phyloP scores from a whole-genome alignment of 148 eudicot species.

The Limonium bicolor region DNA sequence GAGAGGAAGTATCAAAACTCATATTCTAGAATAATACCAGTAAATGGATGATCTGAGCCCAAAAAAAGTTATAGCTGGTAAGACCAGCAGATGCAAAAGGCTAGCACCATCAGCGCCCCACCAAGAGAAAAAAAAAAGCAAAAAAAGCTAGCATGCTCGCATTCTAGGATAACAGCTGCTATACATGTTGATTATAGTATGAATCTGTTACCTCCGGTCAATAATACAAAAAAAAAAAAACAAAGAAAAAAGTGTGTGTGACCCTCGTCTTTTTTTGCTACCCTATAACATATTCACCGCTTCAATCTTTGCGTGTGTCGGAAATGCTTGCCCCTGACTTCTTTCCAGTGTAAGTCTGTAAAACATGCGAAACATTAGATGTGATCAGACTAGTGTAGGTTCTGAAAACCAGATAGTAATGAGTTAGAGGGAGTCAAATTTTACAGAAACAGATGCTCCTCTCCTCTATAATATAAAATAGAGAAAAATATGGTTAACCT shows the following conservation, averaged over 20 bases:
- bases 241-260: background rate
- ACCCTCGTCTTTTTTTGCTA: background rate
- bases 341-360: conserved; percentile 2
- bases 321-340: conserved; percentile 3
- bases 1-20: no score
- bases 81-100: no score
- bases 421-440: background rate
- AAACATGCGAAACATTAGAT: background rate
- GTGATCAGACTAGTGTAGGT: no score
- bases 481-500: background rate
- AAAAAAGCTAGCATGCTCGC: background rate
- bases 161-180: no score
- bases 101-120: no score
- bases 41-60: no score
- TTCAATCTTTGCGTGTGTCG: conserved; percentile 1
- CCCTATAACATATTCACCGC: background rate
- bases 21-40: no score
- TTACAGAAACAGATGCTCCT: background rate
- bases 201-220: no score
- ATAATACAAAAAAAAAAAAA: background rate
- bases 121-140: background rate
- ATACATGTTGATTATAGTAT: no score
- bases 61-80: no score
- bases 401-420: background rate
- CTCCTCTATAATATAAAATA: background rate